These are phyloP conservation scores for Fusarium mundagurra DNA, from an alignment of 2,329 filamentous ascomycete genomes.

Conservation along the genomic window DNA sequence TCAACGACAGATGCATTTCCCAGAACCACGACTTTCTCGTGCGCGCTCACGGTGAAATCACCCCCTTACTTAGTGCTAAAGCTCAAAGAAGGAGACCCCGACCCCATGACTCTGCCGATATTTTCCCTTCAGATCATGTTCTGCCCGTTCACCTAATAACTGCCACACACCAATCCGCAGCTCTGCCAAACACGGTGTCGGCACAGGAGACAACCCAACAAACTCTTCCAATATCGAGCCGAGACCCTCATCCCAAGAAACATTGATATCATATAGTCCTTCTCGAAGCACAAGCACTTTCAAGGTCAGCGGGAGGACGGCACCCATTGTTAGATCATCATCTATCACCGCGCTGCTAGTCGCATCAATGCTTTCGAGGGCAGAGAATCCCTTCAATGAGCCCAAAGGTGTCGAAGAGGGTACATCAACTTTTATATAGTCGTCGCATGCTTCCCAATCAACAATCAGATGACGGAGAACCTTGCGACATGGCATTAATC, in stretches of 20 bases:
- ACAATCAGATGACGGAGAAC: background rate
- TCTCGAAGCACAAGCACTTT: background rate
- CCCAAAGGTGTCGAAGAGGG: accelerated
- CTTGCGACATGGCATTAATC: background rate
- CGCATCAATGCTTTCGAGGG: background rate
- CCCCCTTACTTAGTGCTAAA: background rate
- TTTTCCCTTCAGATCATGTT: background rate
- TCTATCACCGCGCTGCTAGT: accelerated
- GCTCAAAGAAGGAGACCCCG: background rate
- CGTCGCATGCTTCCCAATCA: background rate
- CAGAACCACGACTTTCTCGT: too few relatives aligned
- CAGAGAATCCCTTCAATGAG: accelerated
- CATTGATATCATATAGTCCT: background rate
- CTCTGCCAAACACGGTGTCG: background rate
- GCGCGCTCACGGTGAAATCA: background rate
- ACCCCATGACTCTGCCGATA: background rate
- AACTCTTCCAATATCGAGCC: background rate
- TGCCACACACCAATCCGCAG: background rate
- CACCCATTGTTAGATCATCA: background rate
- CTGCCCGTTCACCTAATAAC: background rate
- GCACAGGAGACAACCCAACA: background rate
- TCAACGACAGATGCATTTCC: background rate
- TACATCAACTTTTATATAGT: background rate
- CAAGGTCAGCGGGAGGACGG: background rate
- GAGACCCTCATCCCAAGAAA: background rate